Evolutionary conservation across 805 yeast genomes (phyloP), one percentile per base, ranked within the genome.

Genomic region (Metschnikowia arizonensis): DNA sequence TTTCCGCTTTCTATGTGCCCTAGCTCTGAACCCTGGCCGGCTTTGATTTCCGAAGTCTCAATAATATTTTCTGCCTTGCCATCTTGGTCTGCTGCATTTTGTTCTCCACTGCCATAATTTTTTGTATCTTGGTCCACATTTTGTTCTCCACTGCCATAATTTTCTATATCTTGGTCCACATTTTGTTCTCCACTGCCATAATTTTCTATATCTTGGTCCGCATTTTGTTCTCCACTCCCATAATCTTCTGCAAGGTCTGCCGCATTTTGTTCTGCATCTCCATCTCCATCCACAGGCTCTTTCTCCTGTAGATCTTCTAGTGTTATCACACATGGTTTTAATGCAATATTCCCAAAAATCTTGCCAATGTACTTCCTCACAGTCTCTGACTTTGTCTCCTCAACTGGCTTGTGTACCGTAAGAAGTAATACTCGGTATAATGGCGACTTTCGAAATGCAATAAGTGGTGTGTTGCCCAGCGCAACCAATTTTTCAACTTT

Each of bases 371-470:
- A 57, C 2, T 9, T 30, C 10, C 42, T 29, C 23, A 39, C 42
- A 10, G 21, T 39, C 35, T 29, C 21, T 2, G 42, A 30, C 35
- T 39, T 30, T 11, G 42, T 57, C 19, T 33, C 15, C 29, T 58
- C 64, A 15, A 46, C 38, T 4, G 67, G 65, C 47, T 57, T 61
- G 47, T 73, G 61, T 42, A 60, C 52, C 2, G 57, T 53, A 40
- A 67, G 49, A 11, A 71, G 60, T 45, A 71, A 50, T 12, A 62
- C 60, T 34, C 69, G 56, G 33, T 61, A 57, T 31, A 69, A 48
- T 35, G 55, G 58, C 31, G 71, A 64, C 45, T 62, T 66, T 12
- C 54, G 45, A 9, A 68, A 50, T 2, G 67, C 53, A 24, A 67
- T 55, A 24, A 54, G 50, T 6, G 76, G 75, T 42, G 65, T 50